phyloP scores from a whole-genome alignment of 2,329 filamentous ascomycete genomes.

The Trichoderma pleuroti region DNA sequence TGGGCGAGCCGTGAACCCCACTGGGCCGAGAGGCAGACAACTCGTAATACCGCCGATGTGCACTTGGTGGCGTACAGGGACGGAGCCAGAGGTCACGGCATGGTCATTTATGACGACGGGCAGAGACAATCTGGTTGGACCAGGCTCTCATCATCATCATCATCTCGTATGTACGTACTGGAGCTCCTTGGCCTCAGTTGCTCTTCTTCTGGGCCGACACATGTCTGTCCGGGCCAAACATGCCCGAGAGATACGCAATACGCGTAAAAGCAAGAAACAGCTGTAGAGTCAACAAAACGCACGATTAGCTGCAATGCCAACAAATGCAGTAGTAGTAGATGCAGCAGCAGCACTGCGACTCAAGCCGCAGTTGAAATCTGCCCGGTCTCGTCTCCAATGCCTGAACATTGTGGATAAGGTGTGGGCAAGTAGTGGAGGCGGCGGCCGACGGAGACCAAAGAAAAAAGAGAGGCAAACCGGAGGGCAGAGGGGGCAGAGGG shows the following conservation, averaged over 20 bases:
- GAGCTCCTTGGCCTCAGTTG: neutral
- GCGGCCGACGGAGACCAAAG: neutral
- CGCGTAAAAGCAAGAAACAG: conserved; percentile 54
- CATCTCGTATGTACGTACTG: neutral
- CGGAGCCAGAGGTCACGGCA: neutral
- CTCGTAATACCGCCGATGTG: neutral
- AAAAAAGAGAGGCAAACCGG: neutral
- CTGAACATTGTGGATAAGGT: neutral
- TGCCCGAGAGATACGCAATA: conserved; percentile 54
- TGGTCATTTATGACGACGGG: neutral
- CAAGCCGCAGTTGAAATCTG: neutral
- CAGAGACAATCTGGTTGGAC: neutral
- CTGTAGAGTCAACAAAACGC: conserved; percentile 30
- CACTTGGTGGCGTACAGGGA: neutral
- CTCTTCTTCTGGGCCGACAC: conserved; percentile 8
- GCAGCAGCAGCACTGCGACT: neutral
- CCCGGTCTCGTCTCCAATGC: neutral
- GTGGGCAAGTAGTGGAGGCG: neutral
- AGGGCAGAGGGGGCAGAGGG: neutral
- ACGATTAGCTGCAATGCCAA: conserved; percentile 7
- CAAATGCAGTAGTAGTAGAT: neutral
- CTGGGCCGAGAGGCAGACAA: neutral
- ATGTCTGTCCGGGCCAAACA: conserved; percentile 50
- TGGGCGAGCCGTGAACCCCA: neutral
- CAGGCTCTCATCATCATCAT: neutral